Conservation (phyloP, 192 early-diverging fungal species). For the Coemansia reversa region DNA sequence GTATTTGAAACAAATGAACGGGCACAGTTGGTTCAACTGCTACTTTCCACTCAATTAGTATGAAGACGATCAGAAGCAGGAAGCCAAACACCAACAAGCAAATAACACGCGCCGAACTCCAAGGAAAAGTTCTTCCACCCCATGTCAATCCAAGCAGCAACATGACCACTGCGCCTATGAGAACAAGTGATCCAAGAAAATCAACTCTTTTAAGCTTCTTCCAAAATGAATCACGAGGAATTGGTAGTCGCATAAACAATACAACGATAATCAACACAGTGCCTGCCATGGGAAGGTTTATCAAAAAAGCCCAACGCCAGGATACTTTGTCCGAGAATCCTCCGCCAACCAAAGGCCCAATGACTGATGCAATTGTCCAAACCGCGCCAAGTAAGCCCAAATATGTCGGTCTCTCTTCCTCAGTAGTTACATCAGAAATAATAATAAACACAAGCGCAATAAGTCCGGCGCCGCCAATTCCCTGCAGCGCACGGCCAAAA, state of each 20-base stretch:
- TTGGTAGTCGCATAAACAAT: conserved; percentile 55
- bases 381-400: conserved; percentile 57
- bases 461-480: conserved; percentile 67
- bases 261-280: conserved; percentile 43
- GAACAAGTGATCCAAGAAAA: conserved; percentile 57
- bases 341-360: conserved; percentile 72
- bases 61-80: conserved; percentile 42
- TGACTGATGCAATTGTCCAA: conserved; percentile 61
- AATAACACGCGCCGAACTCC: conserved; percentile 60
- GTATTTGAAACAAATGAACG: conserved; percentile 53
- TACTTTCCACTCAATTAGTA: conserved; percentile 59
- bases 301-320: conserved; percentile 69
- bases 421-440: conserved; percentile 61
- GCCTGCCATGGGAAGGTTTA: conserved; percentile 54
- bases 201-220: conserved; percentile 64
- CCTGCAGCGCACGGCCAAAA: conserved; percentile 63
- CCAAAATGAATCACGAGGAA: conserved; percentile 35
- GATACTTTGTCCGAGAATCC: conserved; percentile 63
- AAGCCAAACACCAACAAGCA: conserved; percentile 56
- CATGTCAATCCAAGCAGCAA: conserved; percentile 61
- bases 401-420: conserved; percentile 31
- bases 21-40: conserved; percentile 61
- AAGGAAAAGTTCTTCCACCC: conserved; percentile 64
- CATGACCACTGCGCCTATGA: conserved; percentile 54
- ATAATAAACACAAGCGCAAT: conserved; percentile 63